phyloP scores from a whole-genome alignment of 768 basidiomycete genomes.

The Termitomyces eurrhizus region DNA sequence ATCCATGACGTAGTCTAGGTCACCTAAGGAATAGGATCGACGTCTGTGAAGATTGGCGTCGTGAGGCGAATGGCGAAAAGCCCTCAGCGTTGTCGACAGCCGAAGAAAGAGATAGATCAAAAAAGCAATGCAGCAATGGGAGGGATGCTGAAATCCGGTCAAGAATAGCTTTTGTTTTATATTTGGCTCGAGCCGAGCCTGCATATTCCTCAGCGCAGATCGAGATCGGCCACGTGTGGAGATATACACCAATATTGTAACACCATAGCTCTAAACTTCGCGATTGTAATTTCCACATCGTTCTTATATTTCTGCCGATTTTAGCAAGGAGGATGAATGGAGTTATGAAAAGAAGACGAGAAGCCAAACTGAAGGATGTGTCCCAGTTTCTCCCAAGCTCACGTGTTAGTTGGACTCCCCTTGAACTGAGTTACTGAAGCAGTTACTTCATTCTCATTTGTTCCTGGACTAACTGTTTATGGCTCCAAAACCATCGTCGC shows the following conservation, averaged over 20 bases:
- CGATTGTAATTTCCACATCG: not conserved
- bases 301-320: not conserved
- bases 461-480: not conserved
- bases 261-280: not conserved
- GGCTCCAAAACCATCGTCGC: not conserved
- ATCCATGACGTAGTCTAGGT: slow-evolving; percentile 32
- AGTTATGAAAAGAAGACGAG: not conserved
- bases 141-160: not conserved
- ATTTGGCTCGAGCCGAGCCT: slow-evolving; percentile 5
- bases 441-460: not conserved
- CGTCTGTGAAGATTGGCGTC: slow-evolving; percentile 5
- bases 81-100: slow-evolving; percentile 17
- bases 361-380: not conserved
- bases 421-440: not conserved
- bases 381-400: not conserved
- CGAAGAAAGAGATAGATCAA: slow-evolving; percentile 4
- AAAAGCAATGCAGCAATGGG: slow-evolving; percentile 4
- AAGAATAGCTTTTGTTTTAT: slow-evolving; percentile 5
- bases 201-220: not conserved
- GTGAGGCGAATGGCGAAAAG: slow-evolving; percentile 17
- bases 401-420: not conserved
- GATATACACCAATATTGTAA: not conserved
- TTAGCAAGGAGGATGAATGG: not conserved
- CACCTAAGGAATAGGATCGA: slow-evolving; percentile 1
- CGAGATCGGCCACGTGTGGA: slow-evolving; percentile 4